Evolutionary conservation across 108 stramenopile species (phyloP).

Genomic region (Chaetoceros muelleri): DNA sequence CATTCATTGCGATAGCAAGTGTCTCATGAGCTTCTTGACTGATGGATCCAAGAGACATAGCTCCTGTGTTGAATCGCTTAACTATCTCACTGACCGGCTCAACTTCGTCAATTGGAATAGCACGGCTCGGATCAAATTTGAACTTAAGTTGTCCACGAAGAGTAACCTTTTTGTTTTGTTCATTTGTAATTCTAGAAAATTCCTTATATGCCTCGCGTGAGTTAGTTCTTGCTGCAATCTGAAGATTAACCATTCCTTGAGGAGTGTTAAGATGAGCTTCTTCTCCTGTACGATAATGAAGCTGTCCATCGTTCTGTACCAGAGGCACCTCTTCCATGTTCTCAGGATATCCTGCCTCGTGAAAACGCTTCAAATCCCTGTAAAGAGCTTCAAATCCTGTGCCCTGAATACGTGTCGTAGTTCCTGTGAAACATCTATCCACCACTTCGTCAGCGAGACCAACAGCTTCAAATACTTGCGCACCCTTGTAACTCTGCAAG

Average conservation of each 20-base stretch:
- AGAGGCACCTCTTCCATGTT: conserved; percentile 48
- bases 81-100: conserved; percentile 85
- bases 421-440: conserved; percentile 92
- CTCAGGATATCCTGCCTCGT: conserved; percentile 73
- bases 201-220: conserved; percentile 92
- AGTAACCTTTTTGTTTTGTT: conserved; percentile 82
- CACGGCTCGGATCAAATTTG: conserved; percentile 75
- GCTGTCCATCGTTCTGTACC: conserved; percentile 91
- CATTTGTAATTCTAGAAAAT: conserved; percentile 79
- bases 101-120: conserved; percentile 84
- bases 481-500: conserved; percentile 93
- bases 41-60: conserved; percentile 93
- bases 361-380: conserved; percentile 87
- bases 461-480: conserved; percentile 95
- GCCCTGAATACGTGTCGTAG: conserved; percentile 92
- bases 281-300: conserved; percentile 93
- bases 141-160: conserved; percentile 91
- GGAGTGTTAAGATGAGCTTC: conserved; percentile 97
- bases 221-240: conserved; percentile 86
- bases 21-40: conserved; percentile 92
- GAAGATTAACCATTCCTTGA: conserved; percentile 84
- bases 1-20: conserved; percentile 89
- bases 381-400: conserved; percentile 93
- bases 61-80: conserved; percentile 91
- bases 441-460: conserved; percentile 94